These are phyloP conservation scores for Fonsecaea monophora DNA, from an alignment of 2,329 filamentous ascomycete species.

Conservation along the genomic window DNA sequence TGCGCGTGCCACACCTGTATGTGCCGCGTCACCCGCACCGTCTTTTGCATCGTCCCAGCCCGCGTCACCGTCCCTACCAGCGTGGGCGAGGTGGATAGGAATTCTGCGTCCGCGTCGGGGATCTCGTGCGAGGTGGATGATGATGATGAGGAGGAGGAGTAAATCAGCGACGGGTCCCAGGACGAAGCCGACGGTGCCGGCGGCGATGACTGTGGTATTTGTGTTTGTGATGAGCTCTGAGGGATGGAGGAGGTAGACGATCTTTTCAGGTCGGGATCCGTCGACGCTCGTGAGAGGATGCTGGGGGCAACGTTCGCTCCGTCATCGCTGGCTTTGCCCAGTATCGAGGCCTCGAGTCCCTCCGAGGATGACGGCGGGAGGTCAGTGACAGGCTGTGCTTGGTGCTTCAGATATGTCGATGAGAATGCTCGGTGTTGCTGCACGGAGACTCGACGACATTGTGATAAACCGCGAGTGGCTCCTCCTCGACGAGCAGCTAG, in stretches of 20 bases:
- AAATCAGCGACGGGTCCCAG: not conserved
- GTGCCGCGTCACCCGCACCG: slow-evolving; percentile 29
- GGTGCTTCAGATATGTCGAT: slow-evolving; percentile 7
- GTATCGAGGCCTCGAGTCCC: slow-evolving; percentile 17
- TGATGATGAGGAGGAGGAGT: not conserved
- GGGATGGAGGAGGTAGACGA: not conserved
- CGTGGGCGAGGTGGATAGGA: slow-evolving; percentile 13
- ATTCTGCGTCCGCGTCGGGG: slow-evolving; percentile 9
- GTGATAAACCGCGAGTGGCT: not conserved
- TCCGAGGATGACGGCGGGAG: not conserved
- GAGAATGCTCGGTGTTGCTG: slow-evolving; percentile 19
- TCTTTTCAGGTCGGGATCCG: not conserved
- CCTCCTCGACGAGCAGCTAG: not conserved
- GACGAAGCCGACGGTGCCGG: not conserved
- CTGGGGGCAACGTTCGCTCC: slow-evolving; percentile 3
- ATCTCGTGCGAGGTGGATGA: slow-evolving; percentile 5
- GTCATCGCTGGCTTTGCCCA: not conserved
- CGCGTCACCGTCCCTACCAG: slow-evolving; percentile 27
- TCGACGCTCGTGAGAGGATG: slow-evolving; percentile 2
- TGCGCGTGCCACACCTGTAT: slow-evolving; percentile 34
- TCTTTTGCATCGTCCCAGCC: slow-evolving; percentile 31
- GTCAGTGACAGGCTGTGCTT: slow-evolving; percentile 18
- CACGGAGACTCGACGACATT: not conserved
- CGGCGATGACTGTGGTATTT: not conserved
- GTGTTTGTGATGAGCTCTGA: slow-evolving; percentile 5